Evolutionary conservation across 495 filamentous ascomycete genomes (phyloP), one percentile per base, ranked within the genome.

Genomic region (Penicillium cosmopolitanum): DNA sequence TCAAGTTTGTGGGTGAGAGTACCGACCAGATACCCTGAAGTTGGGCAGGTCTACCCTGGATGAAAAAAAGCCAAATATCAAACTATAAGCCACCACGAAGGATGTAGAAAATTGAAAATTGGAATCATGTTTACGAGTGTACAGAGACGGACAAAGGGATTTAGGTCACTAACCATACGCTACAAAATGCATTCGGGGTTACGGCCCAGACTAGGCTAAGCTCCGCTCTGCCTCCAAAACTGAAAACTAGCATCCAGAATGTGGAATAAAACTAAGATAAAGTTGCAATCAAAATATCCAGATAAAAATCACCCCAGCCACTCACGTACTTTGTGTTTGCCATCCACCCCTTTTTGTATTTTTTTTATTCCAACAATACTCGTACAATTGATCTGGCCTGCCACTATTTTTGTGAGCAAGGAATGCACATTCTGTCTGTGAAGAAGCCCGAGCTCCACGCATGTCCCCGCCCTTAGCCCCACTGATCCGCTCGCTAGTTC

Each of bases 401-500:
- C 12, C 42, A 19, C 42, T 44, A 44, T 18, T 16, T 9, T 12
- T 9, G 10, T 44, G n/a, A 44, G 42, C 42, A 44, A 44, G n/a
- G 42, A 44, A 48, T 48, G 46, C 46, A 48, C 46, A 48, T 48
- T 23, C 43, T 18, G 8, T 28, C 46, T 36, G 25, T n/a, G n/a
- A 36, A 11, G 50, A 18, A 16, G 28, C 11, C 6, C 12, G 25
- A 11, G 48, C 19, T 15, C 12, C 48, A 31, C 28, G 28, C 28
- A 31, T 13, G 15, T 1, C 9, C 11, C 25, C 50, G n/a, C 23
- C 46, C 23, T n/a, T 25, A 1, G 46, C 11, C 46, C 46, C 46
- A 28, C 46, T 48, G 46, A 48, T 48, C 46, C 46, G 46, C 46
- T 48, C 21, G 46, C 46, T 35, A 34, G 31, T 52, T 52, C 25